phyloP scores from a whole-genome alignment of 108 stramenopile genomes.

The Fragilariopsis cylindrus region DNA sequence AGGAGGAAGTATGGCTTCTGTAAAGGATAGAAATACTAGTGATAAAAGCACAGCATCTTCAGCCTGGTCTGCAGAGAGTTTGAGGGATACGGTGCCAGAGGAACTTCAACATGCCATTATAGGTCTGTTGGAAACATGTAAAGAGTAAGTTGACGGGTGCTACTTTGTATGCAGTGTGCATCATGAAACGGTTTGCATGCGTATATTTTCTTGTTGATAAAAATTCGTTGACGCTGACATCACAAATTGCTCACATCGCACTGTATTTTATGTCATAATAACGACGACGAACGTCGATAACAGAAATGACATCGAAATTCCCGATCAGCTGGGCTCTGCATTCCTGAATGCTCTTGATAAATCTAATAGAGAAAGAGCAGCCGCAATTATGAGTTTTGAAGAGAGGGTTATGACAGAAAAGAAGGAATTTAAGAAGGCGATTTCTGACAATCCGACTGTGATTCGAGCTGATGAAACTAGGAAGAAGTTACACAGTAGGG shows the following conservation, averaged over 20 bases:
- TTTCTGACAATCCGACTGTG: constrained; percentile 9
- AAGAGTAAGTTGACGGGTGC: constrained; percentile 7
- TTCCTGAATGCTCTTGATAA: not conserved
- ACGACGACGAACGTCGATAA: not conserved
- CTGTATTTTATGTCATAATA: not conserved
- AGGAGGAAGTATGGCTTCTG: too few species aligned
- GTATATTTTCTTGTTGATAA: too few species aligned
- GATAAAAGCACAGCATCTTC: too few species aligned
- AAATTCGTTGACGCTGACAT: too few species aligned
- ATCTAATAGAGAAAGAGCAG: not conserved
- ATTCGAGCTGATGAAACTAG: not conserved
- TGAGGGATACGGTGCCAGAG: not conserved
- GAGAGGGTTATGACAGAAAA: constrained; percentile 1
- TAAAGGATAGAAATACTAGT: too few species aligned
- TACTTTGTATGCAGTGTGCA: too few species aligned
- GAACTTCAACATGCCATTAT: constrained; percentile 13
- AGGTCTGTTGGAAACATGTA: constrained; percentile 6
- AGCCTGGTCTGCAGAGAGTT: too few species aligned
- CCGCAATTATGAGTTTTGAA: not conserved
- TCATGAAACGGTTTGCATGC: too few species aligned
- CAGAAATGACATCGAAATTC: constrained; percentile 6
- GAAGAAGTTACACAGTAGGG: not conserved
- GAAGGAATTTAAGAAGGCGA: constrained; percentile 2
- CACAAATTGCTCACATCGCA: too few species aligned
- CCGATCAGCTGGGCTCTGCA: not conserved